Conservation (phyloP, 2,329 filamentous ascomycete genomes). For the Alternaria conjuncta region DNA sequence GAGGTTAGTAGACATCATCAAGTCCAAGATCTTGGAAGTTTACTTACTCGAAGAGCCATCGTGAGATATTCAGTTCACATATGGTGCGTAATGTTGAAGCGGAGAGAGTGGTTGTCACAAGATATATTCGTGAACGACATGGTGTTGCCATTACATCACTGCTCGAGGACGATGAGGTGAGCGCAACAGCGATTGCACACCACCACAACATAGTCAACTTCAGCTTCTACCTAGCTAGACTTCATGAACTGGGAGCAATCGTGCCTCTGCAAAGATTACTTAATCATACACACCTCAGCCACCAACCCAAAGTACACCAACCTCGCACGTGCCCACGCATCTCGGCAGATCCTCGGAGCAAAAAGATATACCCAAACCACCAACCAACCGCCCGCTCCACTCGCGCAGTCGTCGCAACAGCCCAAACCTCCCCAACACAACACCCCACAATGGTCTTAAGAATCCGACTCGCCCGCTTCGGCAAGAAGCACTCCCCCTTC, state of each 20-base stretch:
- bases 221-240: rapidly evolving
- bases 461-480: conserved; percentile 93
- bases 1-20: background rate
- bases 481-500: conserved; percentile 83
- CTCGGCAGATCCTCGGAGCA: conserved; percentile 19
- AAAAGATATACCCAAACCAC: conserved; percentile 20
- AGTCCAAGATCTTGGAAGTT: rapidly evolving
- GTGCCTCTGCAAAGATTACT: no score
- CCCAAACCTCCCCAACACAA: background rate
- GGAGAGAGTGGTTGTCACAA: background rate
- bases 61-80: background rate
- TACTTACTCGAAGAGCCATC: conserved; percentile 27
- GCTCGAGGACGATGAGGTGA: conserved; percentile 6
- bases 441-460: conserved; percentile 77
- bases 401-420: background rate
- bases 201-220: background rate
- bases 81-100: rapidly evolving
- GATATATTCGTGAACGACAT: background rate
- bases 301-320: background rate
- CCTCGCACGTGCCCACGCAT: conserved; percentile 12
- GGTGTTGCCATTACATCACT: conserved; percentile 42
- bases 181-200: background rate
- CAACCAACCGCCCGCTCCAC: background rate
- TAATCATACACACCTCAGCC: background rate
- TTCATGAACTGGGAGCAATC: no score